These are phyloP conservation scores for Thermothelomyces thermophilus DNA, from an alignment of 2,329 filamentous ascomycete genomes.

Conservation along the genomic window DNA sequence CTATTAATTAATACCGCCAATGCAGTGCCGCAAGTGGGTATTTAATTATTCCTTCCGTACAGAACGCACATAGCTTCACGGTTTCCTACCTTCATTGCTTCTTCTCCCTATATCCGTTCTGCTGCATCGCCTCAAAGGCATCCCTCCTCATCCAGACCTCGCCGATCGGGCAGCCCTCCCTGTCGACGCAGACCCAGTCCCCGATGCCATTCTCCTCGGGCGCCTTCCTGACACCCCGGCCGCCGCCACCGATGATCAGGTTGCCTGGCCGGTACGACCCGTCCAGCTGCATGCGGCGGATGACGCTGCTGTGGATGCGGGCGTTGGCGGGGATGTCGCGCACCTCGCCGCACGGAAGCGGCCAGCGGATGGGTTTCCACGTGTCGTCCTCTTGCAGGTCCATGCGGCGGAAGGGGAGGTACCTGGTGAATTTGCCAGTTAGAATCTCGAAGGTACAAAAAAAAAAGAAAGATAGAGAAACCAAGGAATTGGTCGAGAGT, in stretches of 20 bases:
- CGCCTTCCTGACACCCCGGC: conserved; percentile 58
- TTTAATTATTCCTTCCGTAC: too few species aligned
- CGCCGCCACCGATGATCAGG: conserved; percentile 71
- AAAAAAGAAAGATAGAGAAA: neutral
- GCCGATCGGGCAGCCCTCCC: conserved; percentile 60
- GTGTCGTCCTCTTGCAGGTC: conserved; percentile 65
- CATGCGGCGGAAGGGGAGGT: conserved; percentile 74
- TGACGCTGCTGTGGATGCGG: conserved; percentile 66
- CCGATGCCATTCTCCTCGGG: conserved; percentile 59
- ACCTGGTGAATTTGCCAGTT: conserved; percentile 33
- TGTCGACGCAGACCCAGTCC: conserved; percentile 61
- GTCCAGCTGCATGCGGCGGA: conserved; percentile 62
- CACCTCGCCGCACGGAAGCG: conserved; percentile 68
- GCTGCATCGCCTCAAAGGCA: neutral
- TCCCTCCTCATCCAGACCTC: conserved; percentile 52
- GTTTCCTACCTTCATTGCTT: too few species aligned
- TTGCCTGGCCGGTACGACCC: conserved; percentile 67
- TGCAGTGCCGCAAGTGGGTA: too few species aligned
- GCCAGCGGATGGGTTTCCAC: conserved; percentile 78
- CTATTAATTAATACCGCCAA: too few species aligned
- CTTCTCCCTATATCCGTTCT: too few species aligned
- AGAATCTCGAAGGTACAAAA: neutral
- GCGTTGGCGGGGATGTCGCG: conserved; percentile 67
- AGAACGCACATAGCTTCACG: too few species aligned
- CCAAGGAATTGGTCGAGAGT: too few species aligned